Conservation (phyloP, 345 rosid species). For the Clarkia xantiana region DNA sequence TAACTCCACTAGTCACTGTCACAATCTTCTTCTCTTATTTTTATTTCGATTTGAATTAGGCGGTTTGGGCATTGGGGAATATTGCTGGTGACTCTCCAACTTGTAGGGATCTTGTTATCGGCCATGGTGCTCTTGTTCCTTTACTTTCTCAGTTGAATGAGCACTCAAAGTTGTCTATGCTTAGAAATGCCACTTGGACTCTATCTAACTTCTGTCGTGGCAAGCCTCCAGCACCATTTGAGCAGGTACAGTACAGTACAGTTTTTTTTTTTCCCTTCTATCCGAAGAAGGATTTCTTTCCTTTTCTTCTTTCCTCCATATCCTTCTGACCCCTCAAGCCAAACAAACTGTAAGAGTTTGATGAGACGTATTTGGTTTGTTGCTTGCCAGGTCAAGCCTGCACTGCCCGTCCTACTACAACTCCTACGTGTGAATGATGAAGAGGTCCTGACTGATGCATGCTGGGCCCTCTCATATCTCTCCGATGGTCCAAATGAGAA, state of each 20-base stretch:
- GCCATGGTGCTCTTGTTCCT: constrained; percentile 33
- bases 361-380: background rate
- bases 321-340: too few relatives aligned
- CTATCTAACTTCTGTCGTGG: constrained; percentile 47
- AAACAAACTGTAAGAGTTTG: too few relatives aligned
- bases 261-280: background rate
- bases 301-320: too few relatives aligned
- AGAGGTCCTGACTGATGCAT: constrained; percentile 82
- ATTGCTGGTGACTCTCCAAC: constrained; percentile 46
- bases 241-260: constrained; percentile 26
- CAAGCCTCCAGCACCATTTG: constrained; percentile 48
- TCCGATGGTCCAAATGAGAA: constrained; percentile 84
- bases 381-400: constrained; percentile 52
- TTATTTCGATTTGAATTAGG: constrained; percentile 14
- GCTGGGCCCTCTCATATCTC: constrained; percentile 73
- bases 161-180: constrained; percentile 38
- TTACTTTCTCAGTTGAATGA: constrained; percentile 38
- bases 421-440: constrained; percentile 65
- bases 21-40: background rate
- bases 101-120: constrained; percentile 47
- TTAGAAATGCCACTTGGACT: constrained; percentile 51
- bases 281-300: too few relatives aligned
- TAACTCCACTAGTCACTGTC: background rate
- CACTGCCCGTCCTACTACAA: constrained; percentile 55
- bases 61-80: constrained; percentile 62